These are phyloP conservation scores for Lathyrus tuberosus DNA, from an alignment of 306 rosid species.

Conservation along the genomic window DNA sequence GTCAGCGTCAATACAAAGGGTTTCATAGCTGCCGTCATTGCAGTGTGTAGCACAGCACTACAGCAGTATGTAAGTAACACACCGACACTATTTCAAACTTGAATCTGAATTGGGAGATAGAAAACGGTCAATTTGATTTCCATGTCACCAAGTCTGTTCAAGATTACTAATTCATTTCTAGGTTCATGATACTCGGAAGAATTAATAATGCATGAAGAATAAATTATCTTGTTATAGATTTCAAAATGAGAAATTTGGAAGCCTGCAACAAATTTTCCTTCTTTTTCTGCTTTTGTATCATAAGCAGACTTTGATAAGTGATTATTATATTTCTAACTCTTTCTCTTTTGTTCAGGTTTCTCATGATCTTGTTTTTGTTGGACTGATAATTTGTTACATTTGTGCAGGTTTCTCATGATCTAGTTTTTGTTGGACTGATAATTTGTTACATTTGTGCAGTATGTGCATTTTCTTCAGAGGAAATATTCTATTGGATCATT, in stretches of 20 bases:
- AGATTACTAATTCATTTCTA: conserved; percentile 29
- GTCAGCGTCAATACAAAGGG: conserved; percentile 84
- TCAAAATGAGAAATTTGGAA: conserved; percentile 21
- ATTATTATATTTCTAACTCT: conserved; percentile 10
- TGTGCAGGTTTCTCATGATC: conserved; percentile 55
- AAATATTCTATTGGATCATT: conserved; percentile 83
- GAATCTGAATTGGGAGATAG: conserved; percentile 29
- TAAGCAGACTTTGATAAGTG: neutral
- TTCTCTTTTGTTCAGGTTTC: conserved; percentile 12
- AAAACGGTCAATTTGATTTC: conserved; percentile 33
- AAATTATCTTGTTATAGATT: conserved; percentile 28
- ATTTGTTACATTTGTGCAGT: conserved; percentile 54
- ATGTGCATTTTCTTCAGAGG: conserved; percentile 80
- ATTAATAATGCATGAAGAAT: conserved; percentile 8
- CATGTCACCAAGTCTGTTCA: conserved; percentile 27
- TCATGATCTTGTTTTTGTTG: conserved; percentile 25
- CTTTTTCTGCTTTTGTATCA: conserved; percentile 24
- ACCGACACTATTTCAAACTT: conserved; percentile 33
- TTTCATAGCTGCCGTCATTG: conserved; percentile 73
- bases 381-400: conserved; percentile 37
- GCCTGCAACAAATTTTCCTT: conserved; percentile 16
- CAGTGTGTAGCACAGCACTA: conserved; percentile 80
- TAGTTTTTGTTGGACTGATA: conserved; percentile 34
- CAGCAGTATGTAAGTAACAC: conserved; percentile 78
- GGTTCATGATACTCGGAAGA: conserved; percentile 35